Conservation (phyloP, 202 grass and related monocot genomes). For the Digitaria exilis region DNA sequence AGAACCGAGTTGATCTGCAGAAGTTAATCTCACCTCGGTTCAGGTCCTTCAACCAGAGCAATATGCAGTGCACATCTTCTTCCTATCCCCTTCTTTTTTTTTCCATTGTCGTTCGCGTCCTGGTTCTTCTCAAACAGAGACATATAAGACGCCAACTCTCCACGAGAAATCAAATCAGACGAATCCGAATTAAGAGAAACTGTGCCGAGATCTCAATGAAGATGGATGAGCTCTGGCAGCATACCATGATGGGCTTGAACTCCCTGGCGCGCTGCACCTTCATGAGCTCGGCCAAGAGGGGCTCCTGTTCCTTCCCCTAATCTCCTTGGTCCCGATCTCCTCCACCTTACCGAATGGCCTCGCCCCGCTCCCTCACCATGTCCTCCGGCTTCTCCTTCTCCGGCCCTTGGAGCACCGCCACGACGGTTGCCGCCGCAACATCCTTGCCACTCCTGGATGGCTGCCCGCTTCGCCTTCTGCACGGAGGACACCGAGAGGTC, state of each 20-base stretch:
- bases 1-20: neutral
- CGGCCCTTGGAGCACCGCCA: conserved; percentile 73
- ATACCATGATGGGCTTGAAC: conserved; percentile 96
- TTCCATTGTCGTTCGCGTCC: conserved; percentile 57
- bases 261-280: conserved; percentile 82
- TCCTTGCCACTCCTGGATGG: conserved; percentile 23
- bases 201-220: neutral
- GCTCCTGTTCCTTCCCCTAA: conserved; percentile 62
- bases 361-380: conserved; percentile 71
- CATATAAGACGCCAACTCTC: conserved; percentile 69
- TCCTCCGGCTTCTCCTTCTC: conserved; percentile 87
- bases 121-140: conserved; percentile 66
- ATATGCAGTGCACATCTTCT: conserved; percentile 75
- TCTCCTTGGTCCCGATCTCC: conserved; percentile 69
- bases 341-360: conserved; percentile 80
- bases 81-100: conserved; percentile 73
- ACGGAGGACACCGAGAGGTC: conserved; percentile 5
- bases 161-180: neutral
- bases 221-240: neutral
- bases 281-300: conserved; percentile 69
- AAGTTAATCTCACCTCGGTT: conserved; percentile 43
- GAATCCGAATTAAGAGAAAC: neutral
- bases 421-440: neutral
- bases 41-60: conserved; percentile 88
- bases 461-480: conserved; percentile 46